phyloP scores from a whole-genome alignment of 768 basidiomycete genomes.

The Tylopilus sp. region DNA sequence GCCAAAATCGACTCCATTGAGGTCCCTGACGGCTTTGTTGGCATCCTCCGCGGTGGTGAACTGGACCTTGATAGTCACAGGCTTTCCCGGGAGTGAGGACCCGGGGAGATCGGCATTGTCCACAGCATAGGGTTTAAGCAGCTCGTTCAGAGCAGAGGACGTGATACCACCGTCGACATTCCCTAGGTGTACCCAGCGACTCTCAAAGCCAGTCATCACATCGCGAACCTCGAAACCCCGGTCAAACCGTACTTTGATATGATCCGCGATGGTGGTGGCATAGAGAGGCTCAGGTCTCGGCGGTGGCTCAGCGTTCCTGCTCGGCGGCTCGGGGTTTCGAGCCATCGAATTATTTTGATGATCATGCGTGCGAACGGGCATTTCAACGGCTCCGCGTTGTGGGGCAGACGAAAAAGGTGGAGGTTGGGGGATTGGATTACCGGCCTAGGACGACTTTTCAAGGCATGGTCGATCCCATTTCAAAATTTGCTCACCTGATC shows the following conservation, averaged over 20 bases:
- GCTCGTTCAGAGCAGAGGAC: constrained; percentile 30
- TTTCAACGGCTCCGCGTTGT: neutral
- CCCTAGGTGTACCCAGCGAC: constrained; percentile 53
- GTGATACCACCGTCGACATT: constrained; percentile 44
- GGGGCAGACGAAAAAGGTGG: neutral
- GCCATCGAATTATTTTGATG: neutral
- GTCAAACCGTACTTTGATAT: constrained; percentile 54
- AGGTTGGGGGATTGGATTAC: neutral
- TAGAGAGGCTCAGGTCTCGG: constrained; percentile 22
- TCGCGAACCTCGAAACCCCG: constrained; percentile 59
- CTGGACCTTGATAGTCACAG: constrained; percentile 39
- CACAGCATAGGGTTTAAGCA: constrained; percentile 45
- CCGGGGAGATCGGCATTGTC: constrained; percentile 36
- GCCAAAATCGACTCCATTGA: constrained; percentile 46
- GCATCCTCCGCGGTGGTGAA: constrained; percentile 51
- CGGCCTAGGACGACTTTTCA: constrained; percentile 1
- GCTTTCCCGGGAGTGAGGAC: constrained; percentile 11
- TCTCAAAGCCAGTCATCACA: constrained; percentile 67
- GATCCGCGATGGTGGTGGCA: constrained; percentile 43
- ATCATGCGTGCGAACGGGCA: neutral
- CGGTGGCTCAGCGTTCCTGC: neutral
- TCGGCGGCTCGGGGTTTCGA: constrained; percentile 1
- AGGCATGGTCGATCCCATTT: neutral
- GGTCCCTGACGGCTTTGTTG: constrained; percentile 44
- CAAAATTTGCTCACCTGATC: constrained; percentile 6